Percentiles rank a stretch among this genome's conserved stretches.
These are phyloP conservation scores for Lumnitzera littorea DNA, from an alignment of 345 rosid genomes.

Conservation along the genomic window DNA sequence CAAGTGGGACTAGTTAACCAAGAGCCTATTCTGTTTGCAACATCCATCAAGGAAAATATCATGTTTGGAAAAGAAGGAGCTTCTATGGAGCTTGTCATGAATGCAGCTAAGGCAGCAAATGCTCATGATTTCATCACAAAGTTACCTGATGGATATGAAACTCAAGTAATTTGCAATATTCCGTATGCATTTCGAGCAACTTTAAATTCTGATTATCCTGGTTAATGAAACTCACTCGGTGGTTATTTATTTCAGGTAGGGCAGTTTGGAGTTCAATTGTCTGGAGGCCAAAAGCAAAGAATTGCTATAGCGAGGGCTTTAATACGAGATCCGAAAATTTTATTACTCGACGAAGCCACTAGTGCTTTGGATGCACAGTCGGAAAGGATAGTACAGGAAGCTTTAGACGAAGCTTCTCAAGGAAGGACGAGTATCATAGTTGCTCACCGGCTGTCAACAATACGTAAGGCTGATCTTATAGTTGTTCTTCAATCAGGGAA, in stretches of 20 bases:
- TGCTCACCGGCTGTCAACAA: slow-evolving; percentile 46
- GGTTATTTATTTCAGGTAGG: slow-evolving; percentile 32
- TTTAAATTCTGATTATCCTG: not conserved
- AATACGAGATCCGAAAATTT: slow-evolving; percentile 37
- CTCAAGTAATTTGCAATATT: slow-evolving; percentile 18
- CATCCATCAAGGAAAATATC: slow-evolving; percentile 50
- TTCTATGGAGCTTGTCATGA: slow-evolving; percentile 22
- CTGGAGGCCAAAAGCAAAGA: slow-evolving; percentile 57
- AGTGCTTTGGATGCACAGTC: slow-evolving; percentile 49
- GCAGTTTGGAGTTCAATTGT: slow-evolving; percentile 40
- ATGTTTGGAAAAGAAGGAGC: slow-evolving; percentile 49
- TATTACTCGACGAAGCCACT: slow-evolving; percentile 39
- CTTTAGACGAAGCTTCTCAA: slow-evolving; percentile 38
- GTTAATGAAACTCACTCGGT: not conserved
- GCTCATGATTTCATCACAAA: slow-evolving; percentile 47
- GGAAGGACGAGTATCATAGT: slow-evolving; percentile 44
- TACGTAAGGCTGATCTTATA: slow-evolving; percentile 34
- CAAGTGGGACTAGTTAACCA: slow-evolving; percentile 51
- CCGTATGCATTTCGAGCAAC: not conserved
- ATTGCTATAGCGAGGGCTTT: slow-evolving; percentile 58
- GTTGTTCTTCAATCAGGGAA: slow-evolving; percentile 33
- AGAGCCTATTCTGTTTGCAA: slow-evolving; percentile 45
- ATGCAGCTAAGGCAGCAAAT: slow-evolving; percentile 49
- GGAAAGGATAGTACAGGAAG: slow-evolving; percentile 43
- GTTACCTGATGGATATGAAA: slow-evolving; percentile 39